A percentile compares a stretch with the other conserved stretches of the same genome.
Conservation (phyloP, 2,329 filamentous ascomycete species). For the Fusarium clavum region DNA sequence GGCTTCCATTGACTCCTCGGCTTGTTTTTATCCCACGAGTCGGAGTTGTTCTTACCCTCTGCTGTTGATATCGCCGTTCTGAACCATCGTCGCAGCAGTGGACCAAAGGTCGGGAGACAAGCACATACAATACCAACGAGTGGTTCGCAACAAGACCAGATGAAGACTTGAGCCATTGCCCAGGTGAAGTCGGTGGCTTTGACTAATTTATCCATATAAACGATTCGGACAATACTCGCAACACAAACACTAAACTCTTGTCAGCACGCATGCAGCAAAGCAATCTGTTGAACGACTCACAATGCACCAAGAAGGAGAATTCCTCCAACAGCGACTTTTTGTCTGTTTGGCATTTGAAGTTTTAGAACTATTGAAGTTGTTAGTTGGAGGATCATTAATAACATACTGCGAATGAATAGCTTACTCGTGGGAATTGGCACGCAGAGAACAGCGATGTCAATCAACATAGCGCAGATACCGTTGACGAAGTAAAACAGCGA, state of each 20-base stretch:
- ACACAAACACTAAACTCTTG: background rate
- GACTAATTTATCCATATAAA: slow-evolving; percentile 6
- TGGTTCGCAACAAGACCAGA: slow-evolving; percentile 4
- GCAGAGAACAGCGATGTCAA: background rate
- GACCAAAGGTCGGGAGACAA: background rate
- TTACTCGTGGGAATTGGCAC: slow-evolving; percentile 4
- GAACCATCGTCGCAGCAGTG: slow-evolving; percentile 1
- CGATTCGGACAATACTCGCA: slow-evolving; percentile 1
- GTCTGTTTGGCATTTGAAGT: background rate
- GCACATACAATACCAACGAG: background rate
- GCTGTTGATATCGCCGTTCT: background rate
- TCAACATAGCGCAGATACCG: slow-evolving; percentile 9
- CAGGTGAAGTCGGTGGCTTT: background rate
- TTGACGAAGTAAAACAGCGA: slow-evolving; percentile 5
- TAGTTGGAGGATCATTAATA: accelerated
- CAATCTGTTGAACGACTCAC: background rate
- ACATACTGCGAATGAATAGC: accelerated
- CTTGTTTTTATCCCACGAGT: background rate
- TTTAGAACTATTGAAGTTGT: background rate
- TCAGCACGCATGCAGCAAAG: background rate
- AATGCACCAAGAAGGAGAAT: slow-evolving; percentile 3
- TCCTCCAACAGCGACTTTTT: background rate
- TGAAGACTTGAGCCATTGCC: slow-evolving; percentile 1
- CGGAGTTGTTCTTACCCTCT: background rate
- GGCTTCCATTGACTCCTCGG: slow-evolving; percentile 6